phyloP scores from a whole-genome alignment of 23 red algal species.

The Chondrus crispus region DNA sequence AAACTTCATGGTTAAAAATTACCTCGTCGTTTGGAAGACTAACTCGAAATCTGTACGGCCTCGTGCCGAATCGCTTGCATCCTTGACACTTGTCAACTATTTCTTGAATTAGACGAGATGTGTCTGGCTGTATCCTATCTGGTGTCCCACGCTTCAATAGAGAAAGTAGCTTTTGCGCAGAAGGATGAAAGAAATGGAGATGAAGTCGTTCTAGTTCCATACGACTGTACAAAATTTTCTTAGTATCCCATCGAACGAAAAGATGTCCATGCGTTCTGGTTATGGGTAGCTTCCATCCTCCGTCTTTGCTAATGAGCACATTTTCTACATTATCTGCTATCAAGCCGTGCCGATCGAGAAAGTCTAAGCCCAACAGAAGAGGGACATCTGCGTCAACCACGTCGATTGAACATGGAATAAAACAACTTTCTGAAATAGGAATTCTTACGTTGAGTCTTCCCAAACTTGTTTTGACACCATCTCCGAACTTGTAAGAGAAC shows the following conservation, averaged over 20 bases:
- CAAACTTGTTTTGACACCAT: background rate
- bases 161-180: background rate
- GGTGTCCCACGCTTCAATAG: background rate
- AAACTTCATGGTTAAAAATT: background rate
- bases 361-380: background rate
- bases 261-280: background rate
- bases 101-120: background rate
- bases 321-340: background rate
- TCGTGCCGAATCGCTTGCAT: background rate
- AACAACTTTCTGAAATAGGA: background rate
- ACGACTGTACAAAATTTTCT: background rate
- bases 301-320: background rate
- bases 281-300: background rate
- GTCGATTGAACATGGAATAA: background rate
- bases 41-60: background rate
- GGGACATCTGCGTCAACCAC: background rate
- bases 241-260: background rate
- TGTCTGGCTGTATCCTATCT: background rate
- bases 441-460: background rate
- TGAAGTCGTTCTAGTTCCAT: background rate
- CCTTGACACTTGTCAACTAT: background rate
- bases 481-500: background rate
- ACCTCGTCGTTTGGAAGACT: background rate
- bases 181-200: background rate
- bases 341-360: background rate